A percentile compares a stretch with the other conserved stretches of the same genome.
Conservation (phyloP, 305 asterid species). For the Fraxinus latifolia region DNA sequence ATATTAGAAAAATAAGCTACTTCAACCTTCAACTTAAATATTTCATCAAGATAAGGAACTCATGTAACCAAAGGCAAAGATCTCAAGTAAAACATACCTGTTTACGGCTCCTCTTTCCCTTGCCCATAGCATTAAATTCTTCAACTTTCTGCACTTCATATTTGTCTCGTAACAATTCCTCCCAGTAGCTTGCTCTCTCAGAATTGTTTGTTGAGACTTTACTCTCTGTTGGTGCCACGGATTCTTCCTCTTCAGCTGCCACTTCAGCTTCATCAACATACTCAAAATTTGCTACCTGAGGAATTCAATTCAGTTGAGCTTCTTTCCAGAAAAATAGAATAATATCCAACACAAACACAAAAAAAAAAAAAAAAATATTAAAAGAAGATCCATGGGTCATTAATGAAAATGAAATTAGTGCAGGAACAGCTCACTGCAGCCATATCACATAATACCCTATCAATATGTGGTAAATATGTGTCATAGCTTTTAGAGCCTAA, state of each 20-base stretch:
- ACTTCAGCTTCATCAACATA: conserved; percentile 73
- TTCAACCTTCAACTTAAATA: background rate
- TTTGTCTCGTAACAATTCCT: conserved; percentile 79
- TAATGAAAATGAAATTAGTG: conserved; percentile 13
- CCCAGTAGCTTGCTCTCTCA: conserved; percentile 80
- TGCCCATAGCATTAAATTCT: conserved; percentile 89
- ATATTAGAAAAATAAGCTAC: background rate
- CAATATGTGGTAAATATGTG: background rate
- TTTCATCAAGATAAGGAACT: conserved; percentile 12
- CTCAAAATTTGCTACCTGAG: conserved; percentile 94
- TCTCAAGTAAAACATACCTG: conserved; percentile 49
- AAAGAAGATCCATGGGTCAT: conserved; percentile 18
- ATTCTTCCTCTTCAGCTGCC: conserved; percentile 68
- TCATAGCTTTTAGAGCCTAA: background rate
- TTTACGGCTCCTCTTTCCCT: conserved; percentile 94
- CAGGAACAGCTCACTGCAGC: conserved; percentile 12
- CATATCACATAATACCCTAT: conserved; percentile 11
- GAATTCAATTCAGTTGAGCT: conserved; percentile 28
- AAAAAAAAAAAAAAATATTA: background rate
- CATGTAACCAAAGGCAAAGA: conserved; percentile 13
- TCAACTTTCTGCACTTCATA: conserved; percentile 81
- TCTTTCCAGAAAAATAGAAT: conserved; percentile 13
- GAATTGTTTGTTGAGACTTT: conserved; percentile 62
- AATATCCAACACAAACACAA: conserved; percentile 5
- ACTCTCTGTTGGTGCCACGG: conserved; percentile 48